phyloP scores from a whole-genome alignment of 495 filamentous ascomycete species.

The Xylaria palmicola region DNA sequence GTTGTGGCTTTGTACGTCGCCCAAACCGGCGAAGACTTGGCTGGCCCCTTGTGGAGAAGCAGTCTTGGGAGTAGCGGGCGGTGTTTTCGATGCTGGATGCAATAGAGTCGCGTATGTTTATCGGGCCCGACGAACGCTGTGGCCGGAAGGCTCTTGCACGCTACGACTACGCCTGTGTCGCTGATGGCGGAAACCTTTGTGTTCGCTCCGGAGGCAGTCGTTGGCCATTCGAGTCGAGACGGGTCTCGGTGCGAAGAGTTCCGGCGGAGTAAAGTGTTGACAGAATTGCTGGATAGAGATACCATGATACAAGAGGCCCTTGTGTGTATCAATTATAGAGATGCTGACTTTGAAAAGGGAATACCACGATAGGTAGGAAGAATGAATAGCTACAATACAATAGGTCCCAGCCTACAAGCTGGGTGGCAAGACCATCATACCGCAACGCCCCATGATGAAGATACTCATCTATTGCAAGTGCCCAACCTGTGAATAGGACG shows the following conservation, averaged over 20 bases:
- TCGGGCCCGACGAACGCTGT: constrained; percentile 3
- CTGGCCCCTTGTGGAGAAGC: constrained; percentile 1
- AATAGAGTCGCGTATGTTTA: neutral
- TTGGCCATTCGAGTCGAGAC: constrained; percentile 2
- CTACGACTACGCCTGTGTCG: neutral
- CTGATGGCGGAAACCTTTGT: neutral
- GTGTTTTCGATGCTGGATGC: constrained; percentile 2
- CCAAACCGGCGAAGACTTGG: constrained; percentile 1
- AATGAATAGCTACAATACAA: no score
- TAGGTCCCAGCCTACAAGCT: no score
- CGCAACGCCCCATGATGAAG: no score
- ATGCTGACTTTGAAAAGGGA: no score
- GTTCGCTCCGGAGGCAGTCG: neutral
- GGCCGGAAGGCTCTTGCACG: constrained; percentile 8
- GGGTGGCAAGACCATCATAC: no score
- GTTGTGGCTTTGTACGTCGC: constrained; percentile 5
- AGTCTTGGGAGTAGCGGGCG: constrained; percentile 1
- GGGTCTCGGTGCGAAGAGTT: neutral
- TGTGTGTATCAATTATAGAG: no score
- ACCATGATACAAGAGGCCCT: neutral
- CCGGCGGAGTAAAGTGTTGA: neutral
- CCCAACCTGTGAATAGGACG: no score
- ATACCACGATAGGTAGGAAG: no score
- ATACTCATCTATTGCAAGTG: no score
- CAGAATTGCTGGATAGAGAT: neutral